These are phyloP conservation scores for Suillus subalutaceus DNA, from an alignment of 768 basidiomycete genomes.

Conservation along the genomic window DNA sequence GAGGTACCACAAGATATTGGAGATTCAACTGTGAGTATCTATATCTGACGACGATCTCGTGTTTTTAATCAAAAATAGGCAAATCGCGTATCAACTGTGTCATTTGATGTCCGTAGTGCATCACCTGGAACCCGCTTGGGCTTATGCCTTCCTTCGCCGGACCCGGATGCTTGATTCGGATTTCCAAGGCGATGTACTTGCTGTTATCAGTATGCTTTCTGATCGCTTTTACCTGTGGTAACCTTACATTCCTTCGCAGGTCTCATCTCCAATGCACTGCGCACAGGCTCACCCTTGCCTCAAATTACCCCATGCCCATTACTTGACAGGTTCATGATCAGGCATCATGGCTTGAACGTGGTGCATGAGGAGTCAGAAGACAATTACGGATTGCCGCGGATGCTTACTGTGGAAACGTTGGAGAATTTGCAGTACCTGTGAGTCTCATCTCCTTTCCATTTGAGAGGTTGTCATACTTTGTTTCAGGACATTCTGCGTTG, in stretches of 20 bases:
- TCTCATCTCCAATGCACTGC: constrained; percentile 76
- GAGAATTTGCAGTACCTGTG: constrained; percentile 80
- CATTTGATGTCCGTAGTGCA: constrained; percentile 75
- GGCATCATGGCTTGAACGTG: constrained; percentile 63
- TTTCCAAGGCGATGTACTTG: constrained; percentile 84
- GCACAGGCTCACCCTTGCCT: constrained; percentile 74
- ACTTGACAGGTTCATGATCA: constrained; percentile 47
- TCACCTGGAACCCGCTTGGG: constrained; percentile 77
- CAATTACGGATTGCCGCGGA: constrained; percentile 71
- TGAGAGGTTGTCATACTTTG: not conserved
- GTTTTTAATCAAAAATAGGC: constrained; percentile 40
- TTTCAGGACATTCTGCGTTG: constrained; percentile 68
- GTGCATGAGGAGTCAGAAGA: constrained; percentile 73
- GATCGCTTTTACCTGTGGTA: not conserved
- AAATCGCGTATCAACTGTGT: constrained; percentile 68
- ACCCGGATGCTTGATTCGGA: constrained; percentile 76
- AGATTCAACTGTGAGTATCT: constrained; percentile 62
- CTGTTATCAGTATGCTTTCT: constrained; percentile 66
- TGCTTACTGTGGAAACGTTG: constrained; percentile 72
- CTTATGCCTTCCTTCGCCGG: constrained; percentile 71
- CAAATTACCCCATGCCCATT: constrained; percentile 85
- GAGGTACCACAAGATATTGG: constrained; percentile 69
- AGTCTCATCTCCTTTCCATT: constrained; percentile 32
- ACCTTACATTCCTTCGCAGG: constrained; percentile 39
- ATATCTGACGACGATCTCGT: not conserved